Conservation (phyloP, 148 eudicot species). For the Pharnaceum exiguum region DNA sequence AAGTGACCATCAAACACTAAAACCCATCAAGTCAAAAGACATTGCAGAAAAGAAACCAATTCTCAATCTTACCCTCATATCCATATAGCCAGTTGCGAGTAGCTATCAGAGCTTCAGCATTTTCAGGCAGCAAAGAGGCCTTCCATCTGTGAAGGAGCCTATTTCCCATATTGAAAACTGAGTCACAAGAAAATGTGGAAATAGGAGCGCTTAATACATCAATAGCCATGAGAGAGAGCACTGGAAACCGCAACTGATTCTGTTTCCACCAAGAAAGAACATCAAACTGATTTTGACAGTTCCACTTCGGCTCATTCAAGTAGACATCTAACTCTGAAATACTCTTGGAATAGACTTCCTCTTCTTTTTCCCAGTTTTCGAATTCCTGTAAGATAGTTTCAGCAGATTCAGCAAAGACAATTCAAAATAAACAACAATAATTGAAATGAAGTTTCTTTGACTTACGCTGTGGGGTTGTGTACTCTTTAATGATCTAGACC, state of each 20-base stretch:
- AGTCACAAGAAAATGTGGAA: neutral
- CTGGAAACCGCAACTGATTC: neutral
- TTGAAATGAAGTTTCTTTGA: too few species aligned
- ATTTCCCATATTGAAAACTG: neutral
- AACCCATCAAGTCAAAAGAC: too few species aligned
- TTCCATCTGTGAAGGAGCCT: neutral
- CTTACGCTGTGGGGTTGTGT: neutral
- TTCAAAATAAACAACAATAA: too few species aligned
- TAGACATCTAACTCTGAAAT: neutral
- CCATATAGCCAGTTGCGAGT: neutral
- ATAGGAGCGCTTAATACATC: neutral
- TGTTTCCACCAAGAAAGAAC: conserved; percentile 2
- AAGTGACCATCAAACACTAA: too few species aligned
- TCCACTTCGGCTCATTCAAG: neutral
- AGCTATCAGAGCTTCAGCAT: neutral
- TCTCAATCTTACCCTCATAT: neutral
- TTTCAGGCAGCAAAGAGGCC: neutral
- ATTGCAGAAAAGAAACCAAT: too few species aligned
- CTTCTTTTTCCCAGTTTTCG: neutral
- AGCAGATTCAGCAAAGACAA: too few species aligned
- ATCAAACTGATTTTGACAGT: neutral
- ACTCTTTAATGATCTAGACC: neutral
- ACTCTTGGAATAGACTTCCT: neutral
- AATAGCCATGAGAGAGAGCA: neutral
- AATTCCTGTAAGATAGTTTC: too few species aligned